These are phyloP conservation scores for Erigeron canadensis DNA, from an alignment of 129 eudicot genomes.

Conservation along the genomic window DNA sequence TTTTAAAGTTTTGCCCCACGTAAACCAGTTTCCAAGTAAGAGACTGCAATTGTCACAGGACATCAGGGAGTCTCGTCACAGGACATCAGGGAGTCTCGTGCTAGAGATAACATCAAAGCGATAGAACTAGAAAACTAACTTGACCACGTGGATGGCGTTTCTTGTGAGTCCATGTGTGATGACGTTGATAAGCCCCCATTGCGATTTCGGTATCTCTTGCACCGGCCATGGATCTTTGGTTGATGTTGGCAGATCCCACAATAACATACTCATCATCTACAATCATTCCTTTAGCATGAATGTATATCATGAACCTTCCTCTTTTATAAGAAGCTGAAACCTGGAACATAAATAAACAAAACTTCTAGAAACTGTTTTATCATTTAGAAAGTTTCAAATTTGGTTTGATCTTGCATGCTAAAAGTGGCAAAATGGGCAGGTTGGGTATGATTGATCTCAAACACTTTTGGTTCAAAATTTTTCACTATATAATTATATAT, in stretches of 20 bases:
- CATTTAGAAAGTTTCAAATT: constrained; percentile 1
- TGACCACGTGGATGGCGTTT: constrained; percentile 69
- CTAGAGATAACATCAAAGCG: neutral
- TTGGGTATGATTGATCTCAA: neutral
- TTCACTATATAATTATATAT: no score
- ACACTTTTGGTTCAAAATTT: no score
- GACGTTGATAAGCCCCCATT: constrained; percentile 89
- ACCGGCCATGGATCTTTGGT: constrained; percentile 86
- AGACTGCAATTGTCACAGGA: neutral
- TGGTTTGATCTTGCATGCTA: neutral
- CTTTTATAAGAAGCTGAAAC: constrained; percentile 53
- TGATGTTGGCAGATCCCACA: constrained; percentile 47
- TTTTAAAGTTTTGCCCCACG: neutral
- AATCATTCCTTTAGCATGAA: constrained; percentile 59
- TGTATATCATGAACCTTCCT: constrained; percentile 57
- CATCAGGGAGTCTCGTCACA: neutral
- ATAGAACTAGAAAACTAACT: constrained; percentile 42
- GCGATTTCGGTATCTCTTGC: constrained; percentile 97
- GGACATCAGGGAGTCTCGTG: neutral
- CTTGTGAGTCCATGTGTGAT: constrained; percentile 70
- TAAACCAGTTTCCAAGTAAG: neutral
- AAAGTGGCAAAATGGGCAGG: neutral
- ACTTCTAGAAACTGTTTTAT: neutral
- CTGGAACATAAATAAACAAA: constrained; percentile 30
- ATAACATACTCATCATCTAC: constrained; percentile 53